Conservation (phyloP, 1,284 basidiomycete genomes). For the Albatrellus sp. region DNA sequence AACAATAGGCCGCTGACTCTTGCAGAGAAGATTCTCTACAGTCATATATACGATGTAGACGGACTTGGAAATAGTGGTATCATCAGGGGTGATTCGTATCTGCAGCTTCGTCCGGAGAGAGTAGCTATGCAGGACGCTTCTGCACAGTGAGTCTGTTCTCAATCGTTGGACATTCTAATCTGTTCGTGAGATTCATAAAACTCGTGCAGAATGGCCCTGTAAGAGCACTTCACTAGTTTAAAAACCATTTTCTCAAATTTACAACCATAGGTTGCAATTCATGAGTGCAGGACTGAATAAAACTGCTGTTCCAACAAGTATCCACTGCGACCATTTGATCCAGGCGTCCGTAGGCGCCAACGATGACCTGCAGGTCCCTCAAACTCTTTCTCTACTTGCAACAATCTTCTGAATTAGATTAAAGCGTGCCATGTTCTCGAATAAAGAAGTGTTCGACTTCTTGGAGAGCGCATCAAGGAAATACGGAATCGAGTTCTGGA, state of each 20-base stretch:
- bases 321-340: constrained; percentile 98
- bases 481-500: constrained; percentile 95
- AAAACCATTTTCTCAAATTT: constrained; percentile 4
- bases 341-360: constrained; percentile 81
- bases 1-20: constrained; percentile 71
- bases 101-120: constrained; percentile 84
- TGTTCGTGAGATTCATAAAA: not conserved
- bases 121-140: constrained; percentile 99
- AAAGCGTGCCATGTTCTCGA: constrained; percentile 76
- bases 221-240: constrained; percentile 16
- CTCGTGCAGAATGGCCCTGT: constrained; percentile 62
- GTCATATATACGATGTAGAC: constrained; percentile 79
- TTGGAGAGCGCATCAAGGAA: constrained; percentile 89
- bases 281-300: constrained; percentile 90
- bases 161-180: not conserved
- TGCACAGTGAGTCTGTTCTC: constrained; percentile 61
- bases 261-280: constrained; percentile 74
- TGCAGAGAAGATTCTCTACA: constrained; percentile 96
- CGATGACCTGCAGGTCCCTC: constrained; percentile 61
- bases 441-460: constrained; percentile 98
- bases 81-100: constrained; percentile 80
- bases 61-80: constrained; percentile 55
- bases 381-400: not conserved
- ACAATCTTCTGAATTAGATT: not conserved
- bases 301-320: constrained; percentile 76